Evolutionary conservation across 176 grass and related monocot species (phyloP).

Genomic region (Zoysia japonica): DNA sequence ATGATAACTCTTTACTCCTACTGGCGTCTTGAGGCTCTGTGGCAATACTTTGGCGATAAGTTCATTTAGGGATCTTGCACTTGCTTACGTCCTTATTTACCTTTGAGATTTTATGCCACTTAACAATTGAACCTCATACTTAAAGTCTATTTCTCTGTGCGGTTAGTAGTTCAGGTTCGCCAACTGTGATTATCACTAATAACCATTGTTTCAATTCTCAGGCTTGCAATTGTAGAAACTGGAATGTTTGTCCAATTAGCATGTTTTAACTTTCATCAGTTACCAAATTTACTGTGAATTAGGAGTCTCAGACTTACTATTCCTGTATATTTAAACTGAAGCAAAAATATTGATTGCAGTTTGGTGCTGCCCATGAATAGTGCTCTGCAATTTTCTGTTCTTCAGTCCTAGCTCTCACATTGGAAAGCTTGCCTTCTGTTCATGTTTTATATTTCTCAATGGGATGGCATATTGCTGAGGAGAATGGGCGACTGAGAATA

Average conservation of each 20-base stretch:
- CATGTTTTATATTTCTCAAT: background rate
- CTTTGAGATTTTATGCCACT: background rate
- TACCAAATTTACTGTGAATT: background rate
- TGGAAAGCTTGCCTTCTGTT: background rate
- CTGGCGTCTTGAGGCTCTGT: background rate
- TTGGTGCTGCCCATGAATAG: background rate
- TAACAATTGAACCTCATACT: background rate
- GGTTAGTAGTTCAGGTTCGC: background rate
- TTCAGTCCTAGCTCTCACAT: too few species aligned
- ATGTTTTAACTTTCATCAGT: background rate
- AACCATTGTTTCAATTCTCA: background rate
- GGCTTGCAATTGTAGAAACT: background rate
- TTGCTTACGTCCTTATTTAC: background rate
- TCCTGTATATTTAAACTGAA: background rate
- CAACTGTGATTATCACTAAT: background rate
- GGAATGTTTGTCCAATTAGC: background rate
- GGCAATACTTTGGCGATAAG: background rate
- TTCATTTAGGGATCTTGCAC: background rate
- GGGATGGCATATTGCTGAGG: background rate
- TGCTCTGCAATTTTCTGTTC: background rate
- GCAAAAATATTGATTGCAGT: background rate
- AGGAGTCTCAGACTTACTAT: background rate
- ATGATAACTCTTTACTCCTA: constrained; percentile 1
- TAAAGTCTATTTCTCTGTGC: background rate
- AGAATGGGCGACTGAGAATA: background rate